Evolutionary conservation across 176 grass and related monocot species (phyloP).

Genomic region (Aechmea fasciata): DNA sequence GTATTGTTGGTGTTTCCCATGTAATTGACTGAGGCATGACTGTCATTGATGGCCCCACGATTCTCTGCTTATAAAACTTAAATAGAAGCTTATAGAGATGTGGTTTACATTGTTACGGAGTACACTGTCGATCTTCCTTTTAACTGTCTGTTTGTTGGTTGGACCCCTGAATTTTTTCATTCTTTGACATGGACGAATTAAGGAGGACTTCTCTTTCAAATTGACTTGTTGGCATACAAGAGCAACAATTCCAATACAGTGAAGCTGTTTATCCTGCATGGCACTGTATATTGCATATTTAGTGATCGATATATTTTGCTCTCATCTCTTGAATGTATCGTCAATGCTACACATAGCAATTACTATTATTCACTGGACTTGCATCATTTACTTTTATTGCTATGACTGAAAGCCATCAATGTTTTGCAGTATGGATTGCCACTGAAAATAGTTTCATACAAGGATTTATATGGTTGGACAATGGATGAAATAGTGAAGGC

Average conservation of each 20-base stretch:
- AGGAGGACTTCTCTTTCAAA: too few relatives aligned
- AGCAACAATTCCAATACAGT: too few relatives aligned
- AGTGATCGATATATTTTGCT: too few relatives aligned
- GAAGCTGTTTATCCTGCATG: too few relatives aligned
- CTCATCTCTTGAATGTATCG: too few relatives aligned
- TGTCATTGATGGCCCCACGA: not conserved
- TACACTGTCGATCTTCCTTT: not conserved
- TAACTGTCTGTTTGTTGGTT: too few relatives aligned
- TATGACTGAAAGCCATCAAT: conserved; percentile 9
- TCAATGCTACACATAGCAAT: too few relatives aligned
- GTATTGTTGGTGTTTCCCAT: not conserved
- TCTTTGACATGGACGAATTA: too few relatives aligned
- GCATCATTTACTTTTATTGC: not conserved
- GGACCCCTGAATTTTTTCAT: too few relatives aligned
- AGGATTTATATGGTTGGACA: conserved; percentile 93
- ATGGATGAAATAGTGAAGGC: conserved; percentile 97
- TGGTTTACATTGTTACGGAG: not conserved
- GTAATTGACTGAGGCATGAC: not conserved
- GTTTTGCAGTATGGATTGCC: conserved; percentile 71
- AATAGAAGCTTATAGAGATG: not conserved
- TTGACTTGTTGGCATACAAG: too few relatives aligned
- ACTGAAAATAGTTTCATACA: conserved; percentile 92
- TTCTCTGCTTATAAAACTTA: not conserved
- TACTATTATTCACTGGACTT: too few relatives aligned
- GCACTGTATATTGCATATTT: too few relatives aligned